These are phyloP conservation scores for Chlorella ohadii DNA, from an alignment of 139 green algal genomes.

Conservation along the genomic window DNA sequence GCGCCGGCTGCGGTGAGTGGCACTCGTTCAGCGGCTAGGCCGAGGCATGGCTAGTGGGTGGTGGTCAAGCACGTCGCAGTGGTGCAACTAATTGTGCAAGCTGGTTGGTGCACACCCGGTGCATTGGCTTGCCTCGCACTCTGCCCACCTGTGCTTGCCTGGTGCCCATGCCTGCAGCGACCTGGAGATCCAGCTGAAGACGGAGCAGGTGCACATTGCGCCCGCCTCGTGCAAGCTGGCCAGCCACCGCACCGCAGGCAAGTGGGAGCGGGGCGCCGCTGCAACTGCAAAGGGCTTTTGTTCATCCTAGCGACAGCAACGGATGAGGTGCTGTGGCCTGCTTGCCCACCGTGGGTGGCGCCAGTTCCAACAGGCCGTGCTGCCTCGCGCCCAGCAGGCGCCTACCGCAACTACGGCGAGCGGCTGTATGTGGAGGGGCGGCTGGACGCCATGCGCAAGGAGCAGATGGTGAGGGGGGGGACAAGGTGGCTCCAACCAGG, in stretches of 20 bases:
- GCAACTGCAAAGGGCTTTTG: too few relatives aligned
- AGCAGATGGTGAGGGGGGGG: slow-evolving; percentile 19
- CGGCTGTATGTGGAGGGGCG: slow-evolving; percentile 84
- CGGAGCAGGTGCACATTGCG: slow-evolving; percentile 58
- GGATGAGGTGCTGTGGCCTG: too few relatives aligned
- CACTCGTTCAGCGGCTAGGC: too few relatives aligned
- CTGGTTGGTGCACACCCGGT: too few relatives aligned
- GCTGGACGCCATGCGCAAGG: slow-evolving; percentile 56
- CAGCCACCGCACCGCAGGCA: slow-evolving; percentile 52
- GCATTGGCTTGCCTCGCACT: too few relatives aligned
- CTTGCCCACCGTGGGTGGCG: too few relatives aligned
- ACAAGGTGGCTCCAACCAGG: too few relatives aligned
- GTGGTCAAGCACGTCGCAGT: too few relatives aligned
- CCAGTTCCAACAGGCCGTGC: too few relatives aligned
- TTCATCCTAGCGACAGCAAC: too few relatives aligned
- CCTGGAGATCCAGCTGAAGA: slow-evolving; percentile 45
- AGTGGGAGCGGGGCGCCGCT: too few relatives aligned
- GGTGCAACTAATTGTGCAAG: too few relatives aligned
- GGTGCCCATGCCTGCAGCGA: slow-evolving; percentile 25
- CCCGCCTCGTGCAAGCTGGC: slow-evolving; percentile 78
- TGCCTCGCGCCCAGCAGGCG: neutral
- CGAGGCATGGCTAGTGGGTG: neutral
- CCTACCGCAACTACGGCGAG: slow-evolving; percentile 83
- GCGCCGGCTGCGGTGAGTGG: slow-evolving; percentile 41
- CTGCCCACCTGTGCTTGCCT: neutral